Evolutionary conservation across 208 protist genomes (phyloP).

Genomic region (Wallacemonas collosoma): DNA sequence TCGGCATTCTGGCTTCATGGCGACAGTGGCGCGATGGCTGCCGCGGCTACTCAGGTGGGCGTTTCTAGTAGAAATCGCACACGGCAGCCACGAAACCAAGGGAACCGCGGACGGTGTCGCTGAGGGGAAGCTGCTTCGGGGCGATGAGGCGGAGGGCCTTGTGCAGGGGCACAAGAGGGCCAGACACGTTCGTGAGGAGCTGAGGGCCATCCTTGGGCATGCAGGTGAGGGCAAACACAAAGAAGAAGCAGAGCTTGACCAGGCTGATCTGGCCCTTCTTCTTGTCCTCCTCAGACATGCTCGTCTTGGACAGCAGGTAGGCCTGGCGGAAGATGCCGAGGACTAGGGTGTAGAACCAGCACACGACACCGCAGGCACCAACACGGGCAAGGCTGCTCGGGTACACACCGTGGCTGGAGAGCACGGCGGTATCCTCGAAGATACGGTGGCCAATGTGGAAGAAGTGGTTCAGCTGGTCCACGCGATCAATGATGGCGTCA

Average conservation of each 20-base stretch:
- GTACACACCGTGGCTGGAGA: conserved; percentile 70
- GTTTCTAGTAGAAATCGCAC: conserved; percentile 85
- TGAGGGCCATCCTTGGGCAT: conserved; percentile 76
- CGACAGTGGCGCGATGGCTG: no score
- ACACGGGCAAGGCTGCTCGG: conserved; percentile 49
- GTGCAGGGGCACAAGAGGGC: conserved; percentile 77
- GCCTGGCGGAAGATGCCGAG: conserved; percentile 63
- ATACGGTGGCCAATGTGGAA: conserved; percentile 86
- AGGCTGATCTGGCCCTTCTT: conserved; percentile 73
- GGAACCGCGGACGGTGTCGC: conserved; percentile 70
- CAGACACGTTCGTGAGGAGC: conserved; percentile 65
- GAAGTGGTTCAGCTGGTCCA: conserved; percentile 74
- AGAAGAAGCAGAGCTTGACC: conserved; percentile 81
- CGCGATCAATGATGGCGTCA: conserved; percentile 53
- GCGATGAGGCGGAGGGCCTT: conserved; percentile 62
- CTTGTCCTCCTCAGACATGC: conserved; percentile 68
- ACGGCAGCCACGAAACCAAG: conserved; percentile 79
- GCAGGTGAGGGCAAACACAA: conserved; percentile 82
- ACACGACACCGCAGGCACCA: conserved; percentile 74
- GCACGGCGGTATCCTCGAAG: conserved; percentile 83
- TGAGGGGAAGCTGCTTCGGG: conserved; percentile 67
- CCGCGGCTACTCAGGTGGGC: background rate
- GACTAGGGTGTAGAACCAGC: conserved; percentile 89
- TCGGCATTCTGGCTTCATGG: no score
- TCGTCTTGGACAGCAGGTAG: conserved; percentile 75